A percentile compares a stretch with the other conserved stretches of the same genome.
These are phyloP conservation scores for Sporobolomyces roseus DNA, from an alignment of 768 basidiomycete genomes.

Conservation along the genomic window DNA sequence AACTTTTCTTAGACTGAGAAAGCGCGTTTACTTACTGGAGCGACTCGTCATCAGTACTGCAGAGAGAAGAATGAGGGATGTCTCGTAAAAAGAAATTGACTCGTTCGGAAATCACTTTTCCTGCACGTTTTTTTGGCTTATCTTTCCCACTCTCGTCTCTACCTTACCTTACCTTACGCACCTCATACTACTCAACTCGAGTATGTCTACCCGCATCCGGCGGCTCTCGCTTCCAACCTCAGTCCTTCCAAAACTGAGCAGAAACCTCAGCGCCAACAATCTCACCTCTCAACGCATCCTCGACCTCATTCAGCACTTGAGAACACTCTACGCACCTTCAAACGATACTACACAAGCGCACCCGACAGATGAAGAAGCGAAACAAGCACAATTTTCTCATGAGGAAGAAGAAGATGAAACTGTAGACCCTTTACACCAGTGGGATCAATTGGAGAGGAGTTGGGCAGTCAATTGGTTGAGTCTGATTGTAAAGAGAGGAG, in stretches of 20 bases:
- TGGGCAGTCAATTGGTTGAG: constrained; percentile 32
- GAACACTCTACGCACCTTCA: constrained; percentile 20
- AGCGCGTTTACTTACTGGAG: too few species aligned
- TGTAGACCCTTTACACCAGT: constrained; percentile 26
- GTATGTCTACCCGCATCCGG: background rate
- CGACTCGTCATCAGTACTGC: too few species aligned
- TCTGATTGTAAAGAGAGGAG: constrained; percentile 21
- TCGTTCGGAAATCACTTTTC: too few species aligned
- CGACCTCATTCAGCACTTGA: constrained; percentile 25
- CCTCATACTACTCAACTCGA: background rate
- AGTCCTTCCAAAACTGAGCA: constrained; percentile 22
- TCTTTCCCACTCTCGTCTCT: background rate
- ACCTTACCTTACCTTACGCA: background rate
- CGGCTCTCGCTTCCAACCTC: constrained; percentile 23
- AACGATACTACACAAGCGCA: background rate
- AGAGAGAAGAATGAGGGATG: too few species aligned
- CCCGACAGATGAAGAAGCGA: background rate
- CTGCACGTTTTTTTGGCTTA: too few species aligned
- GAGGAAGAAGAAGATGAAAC: constrained; percentile 22
- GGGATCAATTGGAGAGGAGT: constrained; percentile 32
- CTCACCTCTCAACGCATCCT: constrained; percentile 17
- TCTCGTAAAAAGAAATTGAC: too few species aligned
- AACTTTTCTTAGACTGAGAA: too few species aligned
- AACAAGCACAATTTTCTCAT: constrained; percentile 5
- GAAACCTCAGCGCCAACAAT: background rate